Conservation (phyloP, 495 filamentous ascomycete genomes). For the Penicillium nucicola region DNA sequence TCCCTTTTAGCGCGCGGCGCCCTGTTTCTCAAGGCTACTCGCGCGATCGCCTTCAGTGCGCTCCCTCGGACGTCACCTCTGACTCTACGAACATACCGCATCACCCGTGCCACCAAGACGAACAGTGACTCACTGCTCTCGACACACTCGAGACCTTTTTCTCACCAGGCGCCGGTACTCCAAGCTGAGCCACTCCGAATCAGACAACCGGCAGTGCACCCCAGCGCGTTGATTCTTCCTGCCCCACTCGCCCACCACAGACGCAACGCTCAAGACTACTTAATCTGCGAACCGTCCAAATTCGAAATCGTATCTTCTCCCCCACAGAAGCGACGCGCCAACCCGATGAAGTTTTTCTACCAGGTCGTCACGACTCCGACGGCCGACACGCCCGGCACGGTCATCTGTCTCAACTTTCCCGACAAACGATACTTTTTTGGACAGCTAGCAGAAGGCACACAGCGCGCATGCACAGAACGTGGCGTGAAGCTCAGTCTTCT, state of each 20-base stretch:
- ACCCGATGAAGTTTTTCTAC: conserved; percentile 65
- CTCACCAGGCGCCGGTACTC: neutral
- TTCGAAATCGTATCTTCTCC: conserved; percentile 5
- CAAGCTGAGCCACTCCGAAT: neutral
- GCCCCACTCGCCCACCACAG: neutral
- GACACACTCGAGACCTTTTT: neutral
- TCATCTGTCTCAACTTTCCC: conserved; percentile 72
- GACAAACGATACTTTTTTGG: conserved; percentile 85
- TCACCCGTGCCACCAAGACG: neutral
- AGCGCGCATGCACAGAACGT: conserved; percentile 69
- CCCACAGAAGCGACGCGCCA: neutral
- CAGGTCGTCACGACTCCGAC: conserved; percentile 82
- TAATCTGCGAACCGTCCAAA: conserved; percentile 24
- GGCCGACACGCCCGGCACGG: conserved; percentile 81
- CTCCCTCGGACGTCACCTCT: conserved; percentile 7
- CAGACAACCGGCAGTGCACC: conserved; percentile 1
- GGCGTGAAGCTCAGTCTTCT: conserved; percentile 58
- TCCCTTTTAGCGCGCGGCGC: conserved; percentile 32
- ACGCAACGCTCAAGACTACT: conserved; percentile 10
- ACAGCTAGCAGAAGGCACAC: conserved; percentile 76
- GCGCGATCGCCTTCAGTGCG: conserved; percentile 19
- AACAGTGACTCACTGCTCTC: neutral
- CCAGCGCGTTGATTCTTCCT: conserved; percentile 9
- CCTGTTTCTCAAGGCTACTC: conserved; percentile 28
- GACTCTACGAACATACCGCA: conserved; percentile 9